Evolutionary conservation across 1,139 yeast species (phyloP), one percentile per base, ranked within the genome.

Genomic region (Arxiozyma bovina): DNA sequence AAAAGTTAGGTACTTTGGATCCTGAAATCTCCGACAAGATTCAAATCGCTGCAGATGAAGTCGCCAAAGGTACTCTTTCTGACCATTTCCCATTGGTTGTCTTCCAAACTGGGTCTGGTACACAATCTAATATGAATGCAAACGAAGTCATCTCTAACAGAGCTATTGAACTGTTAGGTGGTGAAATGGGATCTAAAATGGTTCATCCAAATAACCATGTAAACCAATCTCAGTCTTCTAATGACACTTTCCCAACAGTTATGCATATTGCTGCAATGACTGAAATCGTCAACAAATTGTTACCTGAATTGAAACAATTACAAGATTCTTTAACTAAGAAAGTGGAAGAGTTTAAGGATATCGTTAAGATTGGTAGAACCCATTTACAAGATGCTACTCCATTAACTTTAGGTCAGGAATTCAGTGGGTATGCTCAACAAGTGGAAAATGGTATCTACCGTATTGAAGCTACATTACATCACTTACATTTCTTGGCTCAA

Each of bases 351-450:
- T 93, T 93, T 71, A 73, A 75, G 59, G 81, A 83, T 69, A 93
- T 93, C 73, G 91, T 93, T 77, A 93, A 93, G 78, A 94, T 93
- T 70, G 99, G 99, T 69, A 88, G 99, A 80, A 93, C 99, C 56
- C 99, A 93, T 73, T 80, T 93, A 71, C 99, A 93, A 77, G 99
- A 93, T 72, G 99, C 99, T 55, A 93, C 99, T 52, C 99, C 99
- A 45, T 80, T 93, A 71, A 94, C 99, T 57, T 79, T 93, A 63
- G 99, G 99, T 60, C 99, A 93, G 76, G 99, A 93, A 74, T 94
- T 93, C 74, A 84, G 95, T 53, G 99, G 99, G 59, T 93, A 93
- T 74, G 96, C 87, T 52, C 94, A 88, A 71, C 99, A 93, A 76
- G 73, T 94, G 62, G 81, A 87, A 64, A 87, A 88, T 70, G 98